A percentile compares a stretch with the other conserved stretches of the same genome.
phyloP scores from a whole-genome alignment of 805 yeast genomes.

The Candida krabiensis region DNA sequence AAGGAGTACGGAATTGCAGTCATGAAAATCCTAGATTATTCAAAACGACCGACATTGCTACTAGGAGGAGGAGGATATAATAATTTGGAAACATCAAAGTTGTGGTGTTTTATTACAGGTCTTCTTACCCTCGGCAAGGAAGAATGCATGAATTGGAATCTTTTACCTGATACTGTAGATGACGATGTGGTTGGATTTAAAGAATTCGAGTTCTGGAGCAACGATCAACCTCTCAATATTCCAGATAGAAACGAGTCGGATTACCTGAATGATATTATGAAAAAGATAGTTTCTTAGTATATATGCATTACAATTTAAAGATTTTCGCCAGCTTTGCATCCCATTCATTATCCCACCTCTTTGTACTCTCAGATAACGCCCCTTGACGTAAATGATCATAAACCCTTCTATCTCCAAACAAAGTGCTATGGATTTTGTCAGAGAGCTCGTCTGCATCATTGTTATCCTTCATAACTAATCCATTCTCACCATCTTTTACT shows the following conservation, averaged over 20 bases:
- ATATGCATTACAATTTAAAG: constrained; percentile 19
- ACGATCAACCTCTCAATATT: constrained; percentile 33
- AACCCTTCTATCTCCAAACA: constrained; percentile 25
- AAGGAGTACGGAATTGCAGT: constrained; percentile 45
- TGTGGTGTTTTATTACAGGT: constrained; percentile 51
- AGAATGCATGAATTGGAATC: constrained; percentile 14
- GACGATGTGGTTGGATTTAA: constrained; percentile 17
- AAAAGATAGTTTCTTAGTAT: constrained; percentile 1
- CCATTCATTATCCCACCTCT: constrained; percentile 84
- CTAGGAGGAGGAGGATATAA: constrained; percentile 83
- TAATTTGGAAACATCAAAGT: constrained; percentile 57
- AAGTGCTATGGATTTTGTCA: constrained; percentile 32
- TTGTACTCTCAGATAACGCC: constrained; percentile 67
- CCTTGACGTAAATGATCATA: constrained; percentile 54
- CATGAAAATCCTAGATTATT: constrained; percentile 24
- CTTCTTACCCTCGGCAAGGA: constrained; percentile 22
- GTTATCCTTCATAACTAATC: constrained; percentile 49
- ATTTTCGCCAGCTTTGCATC: constrained; percentile 39
- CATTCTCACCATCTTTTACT: constrained; percentile 68
- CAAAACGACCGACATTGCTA: constrained; percentile 41
- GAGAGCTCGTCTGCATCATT: constrained; percentile 44
- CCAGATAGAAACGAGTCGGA: constrained; percentile 29
- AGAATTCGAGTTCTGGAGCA: constrained; percentile 24
- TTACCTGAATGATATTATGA: constrained; percentile 29
- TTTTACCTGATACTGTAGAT: constrained; percentile 55